phyloP scores from a whole-genome alignment of 352 stramenopile genomes.

The Globisporangium echinulatum region DNA sequence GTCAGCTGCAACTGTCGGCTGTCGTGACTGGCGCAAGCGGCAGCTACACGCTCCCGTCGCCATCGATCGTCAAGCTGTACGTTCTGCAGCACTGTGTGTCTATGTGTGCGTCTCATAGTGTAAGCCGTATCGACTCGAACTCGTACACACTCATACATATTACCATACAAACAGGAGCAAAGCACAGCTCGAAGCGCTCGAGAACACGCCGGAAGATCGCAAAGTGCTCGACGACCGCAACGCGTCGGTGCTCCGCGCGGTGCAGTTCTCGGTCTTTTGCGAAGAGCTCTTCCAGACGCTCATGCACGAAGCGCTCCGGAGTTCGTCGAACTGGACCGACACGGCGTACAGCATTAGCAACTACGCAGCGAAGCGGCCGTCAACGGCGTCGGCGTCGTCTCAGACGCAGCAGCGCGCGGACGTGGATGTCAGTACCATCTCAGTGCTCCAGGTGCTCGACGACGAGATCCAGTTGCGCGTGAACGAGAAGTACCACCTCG shows the following conservation, averaged over 20 bases:
- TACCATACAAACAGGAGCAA: conserved; percentile 28
- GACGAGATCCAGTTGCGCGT: conserved; percentile 76
- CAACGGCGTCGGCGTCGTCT: background rate
- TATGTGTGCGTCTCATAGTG: background rate
- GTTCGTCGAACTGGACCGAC: conserved; percentile 59
- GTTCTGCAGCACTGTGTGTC: conserved; percentile 1
- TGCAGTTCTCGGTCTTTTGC: conserved; percentile 85
- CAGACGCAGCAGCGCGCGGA: conserved; percentile 20
- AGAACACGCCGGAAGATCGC: conserved; percentile 57
- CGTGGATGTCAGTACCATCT: conserved; percentile 33
- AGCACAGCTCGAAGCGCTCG: conserved; percentile 42
- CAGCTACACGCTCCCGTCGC: conserved; percentile 38
- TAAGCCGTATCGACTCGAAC: background rate
- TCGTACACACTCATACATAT: too few species aligned
- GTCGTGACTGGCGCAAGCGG: conserved; percentile 26
- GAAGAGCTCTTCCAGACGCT: conserved; percentile 81
- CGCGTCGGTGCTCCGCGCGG: conserved; percentile 55
- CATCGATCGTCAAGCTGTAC: conserved; percentile 38
- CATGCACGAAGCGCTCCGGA: conserved; percentile 76
- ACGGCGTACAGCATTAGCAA: conserved; percentile 61
- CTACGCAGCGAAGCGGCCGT: conserved; percentile 35
- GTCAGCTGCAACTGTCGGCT: conserved; percentile 28
- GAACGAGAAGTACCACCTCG: conserved; percentile 67
- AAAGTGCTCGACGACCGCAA: conserved; percentile 67
- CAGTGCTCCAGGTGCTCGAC: conserved; percentile 73